Evolutionary conservation across 805 yeast species (phyloP).

Genomic region (Candida mattraensis): DNA sequence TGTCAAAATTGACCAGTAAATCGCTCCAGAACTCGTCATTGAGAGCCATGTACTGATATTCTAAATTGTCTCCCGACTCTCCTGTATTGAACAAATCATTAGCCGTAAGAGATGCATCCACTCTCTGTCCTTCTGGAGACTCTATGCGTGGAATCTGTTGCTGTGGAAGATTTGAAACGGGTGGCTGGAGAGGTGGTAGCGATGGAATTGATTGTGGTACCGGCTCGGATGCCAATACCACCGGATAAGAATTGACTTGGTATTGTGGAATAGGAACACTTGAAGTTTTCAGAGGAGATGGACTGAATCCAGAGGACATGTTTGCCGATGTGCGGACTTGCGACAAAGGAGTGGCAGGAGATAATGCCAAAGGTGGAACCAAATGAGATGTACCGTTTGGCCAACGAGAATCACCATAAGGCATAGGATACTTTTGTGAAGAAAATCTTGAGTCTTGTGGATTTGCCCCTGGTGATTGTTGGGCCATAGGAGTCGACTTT

Average conservation of each 20-base stretch:
- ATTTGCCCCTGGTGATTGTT: not conserved
- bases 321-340: no score
- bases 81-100: no score
- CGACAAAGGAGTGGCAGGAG: not conserved
- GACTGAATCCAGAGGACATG: no score
- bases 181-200: no score
- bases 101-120: constrained; percentile 8
- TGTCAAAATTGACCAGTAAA: constrained; percentile 34
- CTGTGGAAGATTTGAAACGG: no score
- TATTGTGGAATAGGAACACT: no score
- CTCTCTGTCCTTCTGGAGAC: no score
- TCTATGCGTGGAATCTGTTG: no score
- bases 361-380: not conserved
- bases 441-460: not conserved
- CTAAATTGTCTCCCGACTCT: constrained; percentile 34
- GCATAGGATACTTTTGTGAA: not conserved
- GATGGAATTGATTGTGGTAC: no score
- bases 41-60: constrained; percentile 51
- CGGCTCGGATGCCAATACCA: no score
- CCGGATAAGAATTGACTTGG: no score
- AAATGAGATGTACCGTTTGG: not conserved
- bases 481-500: not conserved
- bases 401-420: not conserved
- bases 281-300: no score
- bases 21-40: constrained; percentile 77